Evolutionary conservation across 345 rosid genomes (phyloP).

Genomic region (Ceriops zippeliana): DNA sequence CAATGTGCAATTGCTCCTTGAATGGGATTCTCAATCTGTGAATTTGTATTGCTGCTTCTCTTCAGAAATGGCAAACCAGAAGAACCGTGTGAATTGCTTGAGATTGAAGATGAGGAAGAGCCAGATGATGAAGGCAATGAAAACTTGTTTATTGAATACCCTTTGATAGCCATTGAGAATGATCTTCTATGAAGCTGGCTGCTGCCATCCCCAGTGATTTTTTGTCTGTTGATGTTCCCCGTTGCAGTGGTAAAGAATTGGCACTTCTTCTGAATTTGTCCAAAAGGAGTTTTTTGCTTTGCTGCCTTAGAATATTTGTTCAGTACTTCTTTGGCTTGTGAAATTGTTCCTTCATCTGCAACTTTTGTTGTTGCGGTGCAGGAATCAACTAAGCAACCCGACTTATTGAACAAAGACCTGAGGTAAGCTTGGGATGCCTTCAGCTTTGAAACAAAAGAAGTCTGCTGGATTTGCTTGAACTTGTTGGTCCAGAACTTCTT

Average conservation of each 20-base stretch:
- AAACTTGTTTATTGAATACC: slow-evolving; percentile 17
- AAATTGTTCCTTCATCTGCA: slow-evolving; percentile 33
- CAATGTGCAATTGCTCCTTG: slow-evolving; percentile 95
- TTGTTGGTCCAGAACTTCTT: slow-evolving; percentile 67
- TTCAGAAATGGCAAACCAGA: slow-evolving; percentile 22
- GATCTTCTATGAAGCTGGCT: slow-evolving; percentile 32
- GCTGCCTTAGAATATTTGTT: slow-evolving; percentile 24
- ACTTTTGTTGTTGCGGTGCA: slow-evolving; percentile 44
- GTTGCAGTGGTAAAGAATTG: neutral
- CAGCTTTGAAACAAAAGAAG: slow-evolving; percentile 54
- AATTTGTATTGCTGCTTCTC: slow-evolving; percentile 24
- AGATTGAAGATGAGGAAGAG: slow-evolving; percentile 7
- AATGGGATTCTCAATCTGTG: slow-evolving; percentile 68
- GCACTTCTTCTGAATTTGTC: slow-evolving; percentile 41
- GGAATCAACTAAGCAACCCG: slow-evolving; percentile 63
- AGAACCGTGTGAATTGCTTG: neutral
- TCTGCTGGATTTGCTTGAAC: slow-evolving; percentile 43
- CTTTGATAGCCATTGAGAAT: slow-evolving; percentile 26
- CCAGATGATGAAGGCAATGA: neutral
- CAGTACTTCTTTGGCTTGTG: slow-evolving; percentile 29
- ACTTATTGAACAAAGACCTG: slow-evolving; percentile 59
- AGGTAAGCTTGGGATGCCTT: slow-evolving; percentile 73
- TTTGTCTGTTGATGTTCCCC: slow-evolving; percentile 11
- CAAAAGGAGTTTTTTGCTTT: slow-evolving; percentile 34
- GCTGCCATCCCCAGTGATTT: slow-evolving; percentile 14